Conservation (phyloP, 2,329 filamentous ascomycete genomes). For the Talaromyces marneffei region DNA sequence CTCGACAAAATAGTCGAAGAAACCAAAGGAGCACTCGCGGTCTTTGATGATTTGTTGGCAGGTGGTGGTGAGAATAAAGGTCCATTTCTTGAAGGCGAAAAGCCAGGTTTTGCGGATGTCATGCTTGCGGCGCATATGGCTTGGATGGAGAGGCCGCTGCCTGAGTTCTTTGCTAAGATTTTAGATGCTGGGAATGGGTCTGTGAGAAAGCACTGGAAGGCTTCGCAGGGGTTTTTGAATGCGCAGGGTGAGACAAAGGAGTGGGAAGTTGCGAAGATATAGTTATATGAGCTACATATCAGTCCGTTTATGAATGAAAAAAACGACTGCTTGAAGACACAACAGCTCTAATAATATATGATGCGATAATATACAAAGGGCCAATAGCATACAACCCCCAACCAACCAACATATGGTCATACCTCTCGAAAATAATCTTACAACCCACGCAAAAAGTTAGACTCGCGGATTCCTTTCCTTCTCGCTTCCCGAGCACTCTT, state of each 20-base stretch:
- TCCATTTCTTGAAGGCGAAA: constrained; percentile 31
- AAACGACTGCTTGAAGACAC: not conserved
- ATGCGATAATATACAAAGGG: constrained; percentile 3
- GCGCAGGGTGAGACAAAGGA: constrained; percentile 31
- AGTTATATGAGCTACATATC: not conserved
- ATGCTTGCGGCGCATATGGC: constrained; percentile 22
- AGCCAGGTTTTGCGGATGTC: constrained; percentile 28
- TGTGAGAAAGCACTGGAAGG: constrained; percentile 25
- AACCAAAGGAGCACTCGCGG: constrained; percentile 18
- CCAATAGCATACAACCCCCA: not conserved
- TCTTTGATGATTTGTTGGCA: constrained; percentile 24
- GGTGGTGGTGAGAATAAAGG: constrained; percentile 27
- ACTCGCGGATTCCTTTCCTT: constrained; percentile 42
- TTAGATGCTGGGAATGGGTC: constrained; percentile 25
- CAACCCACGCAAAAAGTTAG: constrained; percentile 45
- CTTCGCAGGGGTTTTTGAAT: constrained; percentile 27
- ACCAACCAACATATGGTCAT: not conserved
- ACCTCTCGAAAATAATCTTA: constrained; percentile 24
- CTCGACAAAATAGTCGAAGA: constrained; percentile 19
- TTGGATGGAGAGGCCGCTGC: constrained; percentile 23
- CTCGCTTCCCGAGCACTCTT: constrained; percentile 42
- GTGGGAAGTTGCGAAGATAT: constrained; percentile 22
- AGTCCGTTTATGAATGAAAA: not conserved
- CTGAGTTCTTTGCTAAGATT: constrained; percentile 21
- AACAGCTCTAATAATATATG: not conserved